These are phyloP conservation scores for Ophiostoma pallidulum DNA, from an alignment of 2,329 filamentous ascomycete species.

Conservation along the genomic window DNA sequence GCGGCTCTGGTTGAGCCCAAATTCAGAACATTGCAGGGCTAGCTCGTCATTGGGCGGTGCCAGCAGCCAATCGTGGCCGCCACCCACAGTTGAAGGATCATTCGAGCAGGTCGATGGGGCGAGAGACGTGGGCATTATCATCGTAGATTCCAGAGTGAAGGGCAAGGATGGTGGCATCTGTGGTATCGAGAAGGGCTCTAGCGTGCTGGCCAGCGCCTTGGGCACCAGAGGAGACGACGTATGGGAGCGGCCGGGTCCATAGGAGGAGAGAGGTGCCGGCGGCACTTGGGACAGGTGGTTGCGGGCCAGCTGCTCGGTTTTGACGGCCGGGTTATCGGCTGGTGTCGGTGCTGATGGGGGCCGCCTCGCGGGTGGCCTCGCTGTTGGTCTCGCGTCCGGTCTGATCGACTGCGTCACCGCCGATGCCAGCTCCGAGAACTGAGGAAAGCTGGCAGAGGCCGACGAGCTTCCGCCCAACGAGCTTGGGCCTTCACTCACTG, in stretches of 20 bases:
- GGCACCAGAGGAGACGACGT: too few relatives aligned
- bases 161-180: neutral
- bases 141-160: neutral
- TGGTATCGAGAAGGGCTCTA: too few relatives aligned
- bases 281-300: neutral
- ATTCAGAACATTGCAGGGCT: too few relatives aligned
- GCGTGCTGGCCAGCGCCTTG: too few relatives aligned
- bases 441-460: neutral
- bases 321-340: neutral
- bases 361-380: too few relatives aligned
- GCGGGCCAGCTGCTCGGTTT: neutral
- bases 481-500: neutral
- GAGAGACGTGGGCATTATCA: neutral
- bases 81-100: too few relatives aligned
- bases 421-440: conserved; percentile 10
- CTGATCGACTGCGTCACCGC: conserved; percentile 10
- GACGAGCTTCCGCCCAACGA: neutral
- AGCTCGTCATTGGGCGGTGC: neutral
- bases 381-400: neutral
- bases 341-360: neutral
- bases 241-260: too few relatives aligned
- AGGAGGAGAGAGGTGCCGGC: neutral
- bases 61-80: neutral
- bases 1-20: too few relatives aligned
- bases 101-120: neutral